Evolutionary conservation across 495 filamentous ascomycete species (phyloP), one percentile per base, ranked within the genome.

Genomic region (Hypomontagnella submonticulosa): DNA sequence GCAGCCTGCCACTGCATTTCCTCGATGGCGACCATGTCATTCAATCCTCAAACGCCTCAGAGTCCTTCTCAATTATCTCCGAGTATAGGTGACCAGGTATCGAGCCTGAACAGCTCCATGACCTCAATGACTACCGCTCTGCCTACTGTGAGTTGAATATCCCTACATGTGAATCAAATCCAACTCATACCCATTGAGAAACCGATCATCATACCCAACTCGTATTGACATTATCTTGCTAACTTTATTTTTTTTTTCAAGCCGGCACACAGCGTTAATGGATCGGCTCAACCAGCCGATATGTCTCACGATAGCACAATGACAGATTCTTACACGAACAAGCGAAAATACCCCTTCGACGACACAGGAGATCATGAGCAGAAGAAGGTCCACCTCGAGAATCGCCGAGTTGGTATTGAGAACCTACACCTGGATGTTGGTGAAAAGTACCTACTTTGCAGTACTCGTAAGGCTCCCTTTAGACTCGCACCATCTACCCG

Each of bases 381-480:
- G 73, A 85, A 85, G 77, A 86, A 86, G 73, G 76, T 80, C 67
- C 78, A 84, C 66, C 73, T 81, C 75, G 81, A 85, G 71, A 73
- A 77, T 71, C 77, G 80, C 75, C 81, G 74, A 76, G 71, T 79
- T 70, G 78, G 76, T 80, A 84, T 84, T 75, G 76, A 83, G 64
- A 78, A 81, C 75, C 79, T 85, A 50, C 82, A 85, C 69, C 60
- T 80, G 64, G 80, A 86, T 75, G 82, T 86, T 54, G 84, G 83
- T 71, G 71, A 79, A 61, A 84, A 83, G 77, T 86, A 86, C 76
- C 78, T 84, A 57, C 77, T 86, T 77, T 84, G 81, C 79, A 83
- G 77, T 80, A 82, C 79, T 83, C 81, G 83, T 86, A 86, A 85
- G 83, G 71, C 79, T 81, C 80, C 80, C 81, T 78, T 70, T 73